These are phyloP conservation scores for Phytophthora fragariae DNA, from an alignment of 352 stramenopile species.

Conservation along the genomic window DNA sequence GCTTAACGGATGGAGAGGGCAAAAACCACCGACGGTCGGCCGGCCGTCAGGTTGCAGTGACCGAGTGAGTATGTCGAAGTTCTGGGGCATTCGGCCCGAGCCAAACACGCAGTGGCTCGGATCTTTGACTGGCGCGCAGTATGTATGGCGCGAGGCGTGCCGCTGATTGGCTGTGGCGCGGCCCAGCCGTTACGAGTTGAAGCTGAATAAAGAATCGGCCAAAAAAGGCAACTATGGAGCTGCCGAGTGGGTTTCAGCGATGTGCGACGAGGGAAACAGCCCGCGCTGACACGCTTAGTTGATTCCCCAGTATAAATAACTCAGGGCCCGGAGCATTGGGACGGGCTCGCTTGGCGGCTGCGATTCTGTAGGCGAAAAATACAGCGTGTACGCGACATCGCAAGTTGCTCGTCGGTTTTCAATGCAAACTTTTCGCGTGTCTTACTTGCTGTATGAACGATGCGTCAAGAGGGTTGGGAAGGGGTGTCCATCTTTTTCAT, in stretches of 20 bases:
- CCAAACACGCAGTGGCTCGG: conserved; percentile 21
- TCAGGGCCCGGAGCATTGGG: conserved; percentile 13
- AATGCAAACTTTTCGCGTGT: background rate
- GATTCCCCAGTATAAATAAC: conserved; percentile 9
- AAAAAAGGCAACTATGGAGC: conserved; percentile 24
- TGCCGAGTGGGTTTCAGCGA: conserved; percentile 19
- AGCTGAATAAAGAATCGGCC: conserved; percentile 38
- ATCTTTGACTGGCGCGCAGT: conserved; percentile 29
- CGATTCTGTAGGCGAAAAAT: conserved; percentile 9
- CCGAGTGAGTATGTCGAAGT: background rate
- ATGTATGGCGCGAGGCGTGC: conserved; percentile 6
- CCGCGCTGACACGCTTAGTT: conserved; percentile 7
- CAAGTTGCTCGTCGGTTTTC: conserved; percentile 14
- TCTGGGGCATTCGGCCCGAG: background rate
- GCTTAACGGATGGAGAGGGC: conserved; percentile 27
- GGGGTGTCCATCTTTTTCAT: background rate
- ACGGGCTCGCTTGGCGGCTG: conserved; percentile 6
- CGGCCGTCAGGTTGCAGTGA: conserved; percentile 9
- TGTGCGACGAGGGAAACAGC: conserved; percentile 21
- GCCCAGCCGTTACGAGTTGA: conserved; percentile 38
- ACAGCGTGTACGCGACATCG: background rate
- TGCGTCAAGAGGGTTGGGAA: background rate
- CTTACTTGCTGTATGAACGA: background rate
- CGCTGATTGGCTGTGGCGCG: conserved; percentile 35
- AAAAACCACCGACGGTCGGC: conserved; percentile 18